Evolutionary conservation across 495 filamentous ascomycete species (phyloP).

Genomic region (Tuber brumale): DNA sequence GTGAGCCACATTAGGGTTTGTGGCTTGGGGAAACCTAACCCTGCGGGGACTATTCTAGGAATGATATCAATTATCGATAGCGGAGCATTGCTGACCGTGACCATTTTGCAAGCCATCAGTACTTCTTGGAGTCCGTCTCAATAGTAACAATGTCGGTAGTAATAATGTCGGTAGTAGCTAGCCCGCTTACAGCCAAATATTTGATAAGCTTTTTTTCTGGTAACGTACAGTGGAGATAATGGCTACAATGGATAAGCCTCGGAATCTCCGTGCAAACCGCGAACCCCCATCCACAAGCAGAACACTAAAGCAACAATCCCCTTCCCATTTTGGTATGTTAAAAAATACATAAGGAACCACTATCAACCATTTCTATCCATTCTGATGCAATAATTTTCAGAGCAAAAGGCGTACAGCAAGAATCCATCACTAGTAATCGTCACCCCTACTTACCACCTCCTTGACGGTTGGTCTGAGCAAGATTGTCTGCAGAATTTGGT

Average conservation of each 20-base stretch:
- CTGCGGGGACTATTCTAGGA: background rate
- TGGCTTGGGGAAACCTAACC: background rate
- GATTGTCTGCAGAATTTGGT: conserved; percentile 60
- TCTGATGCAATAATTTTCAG: background rate
- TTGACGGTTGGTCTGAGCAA: conserved; percentile 80
- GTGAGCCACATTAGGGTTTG: conserved; percentile 7
- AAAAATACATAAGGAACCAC: background rate
- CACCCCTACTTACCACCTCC: conserved; percentile 86
- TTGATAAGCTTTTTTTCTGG: background rate
- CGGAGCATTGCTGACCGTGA: no score
- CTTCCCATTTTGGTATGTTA: conserved; percentile 1
- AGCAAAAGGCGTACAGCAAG: background rate
- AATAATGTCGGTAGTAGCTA: background rate
- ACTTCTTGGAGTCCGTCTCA: background rate
- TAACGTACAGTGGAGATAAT: background rate
- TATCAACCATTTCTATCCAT: background rate
- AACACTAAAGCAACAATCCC: background rate
- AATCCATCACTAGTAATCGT: conserved; percentile 61
- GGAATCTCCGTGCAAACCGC: background rate
- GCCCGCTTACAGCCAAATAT: background rate
- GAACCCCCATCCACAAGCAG: background rate
- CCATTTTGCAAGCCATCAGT: background rate
- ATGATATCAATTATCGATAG: no score
- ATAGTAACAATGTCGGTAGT: background rate
- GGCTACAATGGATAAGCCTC: background rate